Percentiles rank a stretch among this genome's conserved stretches.
Evolutionary conservation across 208 protist species (phyloP).

Genomic region (Leishmania martiniquensis): DNA sequence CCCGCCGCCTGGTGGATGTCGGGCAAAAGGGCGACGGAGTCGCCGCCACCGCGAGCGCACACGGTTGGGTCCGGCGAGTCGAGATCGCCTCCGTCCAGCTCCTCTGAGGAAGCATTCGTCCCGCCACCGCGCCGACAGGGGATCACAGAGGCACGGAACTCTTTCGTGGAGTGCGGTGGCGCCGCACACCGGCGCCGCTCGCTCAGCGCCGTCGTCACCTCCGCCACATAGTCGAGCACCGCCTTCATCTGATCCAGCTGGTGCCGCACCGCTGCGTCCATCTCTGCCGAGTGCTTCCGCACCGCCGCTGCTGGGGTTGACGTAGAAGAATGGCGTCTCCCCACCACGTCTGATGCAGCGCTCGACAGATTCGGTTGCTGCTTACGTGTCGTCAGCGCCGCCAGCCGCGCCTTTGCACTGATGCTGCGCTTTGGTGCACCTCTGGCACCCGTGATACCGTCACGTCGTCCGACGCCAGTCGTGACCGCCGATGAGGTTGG

Average conservation of each 20-base stretch:
- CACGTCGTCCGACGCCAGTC: background rate
- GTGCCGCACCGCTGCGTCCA: constrained; percentile 5
- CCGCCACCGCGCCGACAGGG: constrained; percentile 27
- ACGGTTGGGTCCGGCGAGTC: background rate
- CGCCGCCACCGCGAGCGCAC: background rate
- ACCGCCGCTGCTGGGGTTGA: background rate
- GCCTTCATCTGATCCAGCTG: constrained; percentile 58
- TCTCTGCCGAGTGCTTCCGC: background rate
- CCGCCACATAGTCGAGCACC: constrained; percentile 65
- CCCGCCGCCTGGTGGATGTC: constrained; percentile 46
- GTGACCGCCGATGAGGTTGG: background rate
- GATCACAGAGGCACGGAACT: constrained; percentile 52
- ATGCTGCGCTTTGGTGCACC: background rate
- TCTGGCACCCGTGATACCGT: background rate
- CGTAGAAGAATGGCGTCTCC: background rate
- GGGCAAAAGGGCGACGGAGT: constrained; percentile 44
- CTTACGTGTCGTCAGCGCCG: background rate
- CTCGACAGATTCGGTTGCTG: background rate
- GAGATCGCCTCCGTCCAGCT: background rate
- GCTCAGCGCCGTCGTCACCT: constrained; percentile 42
- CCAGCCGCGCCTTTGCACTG: constrained; percentile 4
- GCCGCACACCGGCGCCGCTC: constrained; percentile 49
- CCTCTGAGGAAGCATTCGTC: background rate
- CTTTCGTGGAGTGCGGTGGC: constrained; percentile 48
- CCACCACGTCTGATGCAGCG: background rate